phyloP scores from a whole-genome alignment of 75 land plant species.

The Cryptomeria japonica region DNA sequence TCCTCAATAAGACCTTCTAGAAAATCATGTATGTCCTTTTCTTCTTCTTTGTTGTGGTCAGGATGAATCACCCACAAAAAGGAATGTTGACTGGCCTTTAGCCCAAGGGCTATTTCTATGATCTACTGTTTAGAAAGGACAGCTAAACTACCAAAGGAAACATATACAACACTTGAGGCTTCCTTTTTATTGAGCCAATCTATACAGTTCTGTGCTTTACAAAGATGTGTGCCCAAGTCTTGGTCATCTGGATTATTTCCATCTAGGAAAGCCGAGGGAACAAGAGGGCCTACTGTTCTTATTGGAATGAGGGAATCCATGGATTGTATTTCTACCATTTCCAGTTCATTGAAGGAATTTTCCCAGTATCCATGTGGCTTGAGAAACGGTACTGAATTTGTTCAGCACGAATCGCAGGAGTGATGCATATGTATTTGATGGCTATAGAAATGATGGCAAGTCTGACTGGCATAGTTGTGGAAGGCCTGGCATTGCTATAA shows the following conservation, averaged over 20 bases:
- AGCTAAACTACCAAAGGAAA: conserved; percentile 45
- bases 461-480: conserved; percentile 44
- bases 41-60: too few species aligned
- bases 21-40: too few species aligned
- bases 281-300: conserved; percentile 39
- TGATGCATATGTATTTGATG: conserved; percentile 23
- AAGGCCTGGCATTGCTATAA: conserved; percentile 39
- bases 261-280: neutral
- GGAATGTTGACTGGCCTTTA: neutral
- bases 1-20: neutral
- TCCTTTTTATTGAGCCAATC: conserved; percentile 26
- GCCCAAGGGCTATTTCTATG: conserved; percentile 11
- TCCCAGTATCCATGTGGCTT: conserved; percentile 47
- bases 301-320: conserved; percentile 6
- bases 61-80: neutral
- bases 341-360: conserved; percentile 44
- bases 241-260: neutral
- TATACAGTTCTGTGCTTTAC: neutral
- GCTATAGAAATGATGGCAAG: conserved; percentile 54
- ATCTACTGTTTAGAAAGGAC: conserved; percentile 6
- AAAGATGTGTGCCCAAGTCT: conserved; percentile 6
- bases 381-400: conserved; percentile 16
- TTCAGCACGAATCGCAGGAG: conserved; percentile 21
- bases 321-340: neutral
- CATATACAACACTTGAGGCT: conserved; percentile 28